Percentiles rank a stretch among this genome's conserved stretches.
These are phyloP conservation scores for Xerocomus brunneocitrinus DNA, from an alignment of 768 basidiomycete genomes.

Conservation along the genomic window DNA sequence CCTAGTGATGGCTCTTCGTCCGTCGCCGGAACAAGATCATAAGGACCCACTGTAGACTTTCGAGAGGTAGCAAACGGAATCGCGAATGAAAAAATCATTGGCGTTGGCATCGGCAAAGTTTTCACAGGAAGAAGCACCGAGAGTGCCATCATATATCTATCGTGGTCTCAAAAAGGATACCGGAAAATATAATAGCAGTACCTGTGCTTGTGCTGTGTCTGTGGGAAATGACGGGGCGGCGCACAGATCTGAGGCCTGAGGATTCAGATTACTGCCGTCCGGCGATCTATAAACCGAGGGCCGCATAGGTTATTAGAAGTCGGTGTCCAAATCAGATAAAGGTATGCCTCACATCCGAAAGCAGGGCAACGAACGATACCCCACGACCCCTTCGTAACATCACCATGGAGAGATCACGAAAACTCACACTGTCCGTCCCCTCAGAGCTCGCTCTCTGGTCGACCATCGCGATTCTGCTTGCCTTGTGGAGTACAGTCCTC, in stretches of 20 bases:
- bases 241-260: constrained; percentile 1
- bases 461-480: constrained; percentile 13
- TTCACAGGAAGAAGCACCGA: background rate
- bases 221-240: background rate
- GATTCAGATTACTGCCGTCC: background rate
- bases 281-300: background rate
- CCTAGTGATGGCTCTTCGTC: constrained; percentile 16
- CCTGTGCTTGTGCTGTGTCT: constrained; percentile 10
- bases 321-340: constrained; percentile 3
- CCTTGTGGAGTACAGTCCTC: constrained; percentile 18
- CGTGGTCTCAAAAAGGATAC: background rate
- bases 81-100: constrained; percentile 6
- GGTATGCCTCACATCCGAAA: background rate
- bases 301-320: background rate
- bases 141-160: constrained; percentile 6
- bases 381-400: background rate
- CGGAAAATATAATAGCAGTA: background rate
- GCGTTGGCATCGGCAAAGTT: background rate
- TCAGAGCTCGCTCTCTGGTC: constrained; percentile 25
- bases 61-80: background rate
- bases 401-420: constrained; percentile 14
- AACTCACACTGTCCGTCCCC: background rate
- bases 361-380: background rate
- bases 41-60: constrained; percentile 5
- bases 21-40: constrained; percentile 8